Conservation (phyloP, 2,329 filamentous ascomycete species). For the Talaromyces sp. region DNA sequence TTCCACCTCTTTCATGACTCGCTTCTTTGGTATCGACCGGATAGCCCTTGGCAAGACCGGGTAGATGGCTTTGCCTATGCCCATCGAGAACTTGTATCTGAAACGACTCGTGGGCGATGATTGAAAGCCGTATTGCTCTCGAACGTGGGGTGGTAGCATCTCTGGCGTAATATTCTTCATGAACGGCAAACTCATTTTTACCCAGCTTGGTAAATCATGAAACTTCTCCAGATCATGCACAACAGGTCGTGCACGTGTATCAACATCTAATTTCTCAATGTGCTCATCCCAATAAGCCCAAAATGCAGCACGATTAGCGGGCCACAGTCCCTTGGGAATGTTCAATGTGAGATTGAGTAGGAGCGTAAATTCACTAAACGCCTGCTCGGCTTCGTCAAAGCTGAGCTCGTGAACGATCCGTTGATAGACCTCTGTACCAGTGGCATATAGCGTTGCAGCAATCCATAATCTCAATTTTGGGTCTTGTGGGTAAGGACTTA, state of each 20-base stretch:
- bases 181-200: conserved; percentile 31
- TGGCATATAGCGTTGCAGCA: conserved; percentile 36
- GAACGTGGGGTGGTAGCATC: conserved; percentile 33
- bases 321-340: conserved; percentile 31
- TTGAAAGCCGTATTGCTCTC: conserved; percentile 34
- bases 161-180: conserved; percentile 32
- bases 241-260: conserved; percentile 29
- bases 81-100: conserved; percentile 33
- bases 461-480: conserved; percentile 31
- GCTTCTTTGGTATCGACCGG: conserved; percentile 31
- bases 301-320: conserved; percentile 30
- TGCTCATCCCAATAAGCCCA: conserved; percentile 39
- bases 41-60: conserved; percentile 31
- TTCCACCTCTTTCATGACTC: conserved; percentile 30
- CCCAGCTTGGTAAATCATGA: conserved; percentile 30
- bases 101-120: conserved; percentile 27
- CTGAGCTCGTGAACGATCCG: conserved; percentile 34
- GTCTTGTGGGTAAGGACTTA: conserved; percentile 21
- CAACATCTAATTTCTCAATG: conserved; percentile 28
- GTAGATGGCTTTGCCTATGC: conserved; percentile 32
- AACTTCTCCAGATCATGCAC: conserved; percentile 29
- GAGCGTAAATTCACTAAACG: conserved; percentile 31
- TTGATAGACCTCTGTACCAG: conserved; percentile 37
- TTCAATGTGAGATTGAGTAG: conserved; percentile 27
- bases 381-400: conserved; percentile 31